A percentile compares a stretch with the other conserved stretches of the same genome.
phyloP scores from a whole-genome alignment of 305 asterid species.

The Caryopteris hybrid region DNA sequence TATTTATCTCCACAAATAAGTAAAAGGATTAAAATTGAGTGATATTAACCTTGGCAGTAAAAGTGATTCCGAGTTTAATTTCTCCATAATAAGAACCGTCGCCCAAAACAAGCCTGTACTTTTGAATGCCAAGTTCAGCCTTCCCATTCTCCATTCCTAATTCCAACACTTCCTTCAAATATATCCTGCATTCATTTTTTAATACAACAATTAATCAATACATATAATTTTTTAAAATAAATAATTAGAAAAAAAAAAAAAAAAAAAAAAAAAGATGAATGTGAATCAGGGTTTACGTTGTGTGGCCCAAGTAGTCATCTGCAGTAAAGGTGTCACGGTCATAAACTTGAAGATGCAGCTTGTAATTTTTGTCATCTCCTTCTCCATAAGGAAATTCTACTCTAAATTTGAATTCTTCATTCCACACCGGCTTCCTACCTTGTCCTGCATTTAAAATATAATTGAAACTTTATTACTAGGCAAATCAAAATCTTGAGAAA shows the following conservation, averaged over 20 bases:
- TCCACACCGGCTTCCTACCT: constrained; percentile 55
- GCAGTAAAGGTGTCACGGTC: constrained; percentile 44
- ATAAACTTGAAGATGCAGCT: constrained; percentile 52
- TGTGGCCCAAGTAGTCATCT: constrained; percentile 56
- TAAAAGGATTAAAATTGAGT: neutral
- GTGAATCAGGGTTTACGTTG: constrained; percentile 33
- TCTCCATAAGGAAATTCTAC: constrained; percentile 38
- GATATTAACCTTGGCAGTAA: constrained; percentile 35
- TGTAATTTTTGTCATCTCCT: constrained; percentile 22
- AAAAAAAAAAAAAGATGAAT: neutral
- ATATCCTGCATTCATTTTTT: constrained; percentile 47
- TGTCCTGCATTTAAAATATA: constrained; percentile 33
- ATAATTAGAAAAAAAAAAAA: neutral
- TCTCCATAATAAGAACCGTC: constrained; percentile 54
- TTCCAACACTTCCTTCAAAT: constrained; percentile 54
- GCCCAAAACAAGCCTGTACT: constrained; percentile 43
- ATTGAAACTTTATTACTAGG: neutral
- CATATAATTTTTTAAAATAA: neutral
- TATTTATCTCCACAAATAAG: neutral
- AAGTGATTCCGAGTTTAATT: constrained; percentile 55
- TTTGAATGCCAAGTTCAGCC: constrained; percentile 39
- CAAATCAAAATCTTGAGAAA: neutral
- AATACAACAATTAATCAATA: too few species aligned
- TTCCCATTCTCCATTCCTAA: constrained; percentile 53
- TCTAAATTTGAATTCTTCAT: constrained; percentile 51